Evolutionary conservation across 768 basidiomycete genomes (phyloP).

Genomic region (Pleurotus sapidus): DNA sequence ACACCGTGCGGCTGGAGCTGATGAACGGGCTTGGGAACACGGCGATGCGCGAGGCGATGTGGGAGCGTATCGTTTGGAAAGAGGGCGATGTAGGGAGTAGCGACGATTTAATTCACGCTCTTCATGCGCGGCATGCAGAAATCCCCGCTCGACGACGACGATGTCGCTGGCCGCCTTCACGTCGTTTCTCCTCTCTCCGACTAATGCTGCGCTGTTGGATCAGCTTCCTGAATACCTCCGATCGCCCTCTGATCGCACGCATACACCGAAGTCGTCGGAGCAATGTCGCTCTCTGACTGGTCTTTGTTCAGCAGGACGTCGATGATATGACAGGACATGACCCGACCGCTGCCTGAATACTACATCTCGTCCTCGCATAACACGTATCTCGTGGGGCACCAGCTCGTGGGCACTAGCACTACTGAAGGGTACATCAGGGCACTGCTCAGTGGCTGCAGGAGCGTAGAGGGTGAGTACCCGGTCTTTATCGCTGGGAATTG

Average conservation of each 20-base stretch:
- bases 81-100: conserved; percentile 50
- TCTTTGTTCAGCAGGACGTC: conserved; percentile 28
- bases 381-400: conserved; percentile 77
- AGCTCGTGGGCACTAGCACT: conserved; percentile 74
- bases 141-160: conserved; percentile 30
- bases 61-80: conserved; percentile 88
- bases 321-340: conserved; percentile 80
- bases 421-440: conserved; percentile 90
- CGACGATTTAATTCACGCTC: conserved; percentile 52
- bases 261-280: too few species aligned
- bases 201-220: conserved; percentile 55
- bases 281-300: too few species aligned
- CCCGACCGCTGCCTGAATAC: conserved; percentile 81
- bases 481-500: too few species aligned
- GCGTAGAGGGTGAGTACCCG: conserved; percentile 75
- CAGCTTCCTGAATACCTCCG: conserved; percentile 36
- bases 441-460: conserved; percentile 79
- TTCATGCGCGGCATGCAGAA: conserved; percentile 46
- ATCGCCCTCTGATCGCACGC: background rate
- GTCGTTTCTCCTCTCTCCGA: conserved; percentile 74
- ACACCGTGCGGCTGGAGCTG: conserved; percentile 67
- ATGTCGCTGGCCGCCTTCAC: conserved; percentile 50
- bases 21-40: conserved; percentile 72
- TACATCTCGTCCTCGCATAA: conserved; percentile 93
- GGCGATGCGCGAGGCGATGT: conserved; percentile 69